Conservation (phyloP, 805 yeast species). For the Yamadazyma ubonensis region DNA sequence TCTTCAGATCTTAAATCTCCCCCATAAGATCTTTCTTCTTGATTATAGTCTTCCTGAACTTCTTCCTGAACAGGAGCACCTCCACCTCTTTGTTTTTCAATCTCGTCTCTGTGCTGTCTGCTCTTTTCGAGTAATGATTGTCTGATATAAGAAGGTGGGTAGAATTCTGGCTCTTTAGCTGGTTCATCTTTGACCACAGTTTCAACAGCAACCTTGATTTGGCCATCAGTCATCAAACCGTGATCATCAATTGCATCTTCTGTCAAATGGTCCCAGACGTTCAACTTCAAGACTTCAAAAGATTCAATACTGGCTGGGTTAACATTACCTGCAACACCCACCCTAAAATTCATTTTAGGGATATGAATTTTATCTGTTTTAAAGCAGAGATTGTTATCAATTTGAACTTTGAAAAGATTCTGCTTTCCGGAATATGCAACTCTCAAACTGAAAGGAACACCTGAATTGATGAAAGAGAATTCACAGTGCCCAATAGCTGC, state of each 20-base stretch:
- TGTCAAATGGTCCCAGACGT: conserved; percentile 52
- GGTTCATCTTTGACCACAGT: conserved; percentile 1
- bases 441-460: conserved; percentile 70
- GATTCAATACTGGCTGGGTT: conserved; percentile 45
- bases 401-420: conserved; percentile 58
- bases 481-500: conserved; percentile 54
- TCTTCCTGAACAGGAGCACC: background rate
- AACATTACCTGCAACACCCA: conserved; percentile 54
- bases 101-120: conserved; percentile 21
- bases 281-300: conserved; percentile 62
- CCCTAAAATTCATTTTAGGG: conserved; percentile 38
- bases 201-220: conserved; percentile 35
- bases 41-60: background rate
- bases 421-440: conserved; percentile 51
- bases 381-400: conserved; percentile 70
- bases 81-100: conserved; percentile 1
- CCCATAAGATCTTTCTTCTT: background rate
- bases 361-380: conserved; percentile 56
- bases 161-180: conserved; percentile 2
- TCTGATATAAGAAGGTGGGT: conserved; percentile 24
- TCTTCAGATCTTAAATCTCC: background rate
- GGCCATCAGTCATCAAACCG: conserved; percentile 45
- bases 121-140: conserved; percentile 41
- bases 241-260: conserved; percentile 60
- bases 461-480: conserved; percentile 62